phyloP scores from a whole-genome alignment of 73 alveolate genomes.

The Paramecium bursaria region DNA sequence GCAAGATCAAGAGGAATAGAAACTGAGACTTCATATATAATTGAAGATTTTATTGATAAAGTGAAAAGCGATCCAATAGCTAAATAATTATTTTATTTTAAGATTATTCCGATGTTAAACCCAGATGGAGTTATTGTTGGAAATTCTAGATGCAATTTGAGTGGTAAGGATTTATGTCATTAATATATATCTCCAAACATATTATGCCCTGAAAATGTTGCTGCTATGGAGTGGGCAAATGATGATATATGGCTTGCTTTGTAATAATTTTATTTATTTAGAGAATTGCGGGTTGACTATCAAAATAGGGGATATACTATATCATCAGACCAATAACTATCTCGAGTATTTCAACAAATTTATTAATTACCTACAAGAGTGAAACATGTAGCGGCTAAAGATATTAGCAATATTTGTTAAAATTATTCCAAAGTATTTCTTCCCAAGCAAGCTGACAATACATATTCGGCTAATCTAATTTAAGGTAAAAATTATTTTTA shows the following conservation, averaged over 20 bases:
- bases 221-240: conserved; percentile 5
- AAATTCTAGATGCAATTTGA: conserved; percentile 59
- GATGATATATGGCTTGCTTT: conserved; percentile 40
- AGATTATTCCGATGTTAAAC: conserved; percentile 37
- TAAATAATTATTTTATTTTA: background rate
- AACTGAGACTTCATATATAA: background rate
- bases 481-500: background rate
- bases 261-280: conserved; percentile 35
- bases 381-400: conserved; percentile 6
- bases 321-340: conserved; percentile 11
- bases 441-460: background rate
- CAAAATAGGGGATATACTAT: conserved; percentile 18
- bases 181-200: conserved; percentile 13
- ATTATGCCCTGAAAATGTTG: conserved; percentile 23
- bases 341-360: conserved; percentile 1
- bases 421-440: conserved; percentile 26
- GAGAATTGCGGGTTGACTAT: conserved; percentile 18
- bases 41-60: conserved; percentile 17
- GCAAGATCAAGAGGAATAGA: conserved; percentile 27
- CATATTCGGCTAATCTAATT: background rate
- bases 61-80: background rate
- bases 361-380: conserved; percentile 31
- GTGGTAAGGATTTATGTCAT: conserved; percentile 45
- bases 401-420: conserved; percentile 14
- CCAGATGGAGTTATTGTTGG: conserved; percentile 54